Evolutionary conservation across 2,329 filamentous ascomycete genomes (phyloP).

Genomic region (Calycina marina): DNA sequence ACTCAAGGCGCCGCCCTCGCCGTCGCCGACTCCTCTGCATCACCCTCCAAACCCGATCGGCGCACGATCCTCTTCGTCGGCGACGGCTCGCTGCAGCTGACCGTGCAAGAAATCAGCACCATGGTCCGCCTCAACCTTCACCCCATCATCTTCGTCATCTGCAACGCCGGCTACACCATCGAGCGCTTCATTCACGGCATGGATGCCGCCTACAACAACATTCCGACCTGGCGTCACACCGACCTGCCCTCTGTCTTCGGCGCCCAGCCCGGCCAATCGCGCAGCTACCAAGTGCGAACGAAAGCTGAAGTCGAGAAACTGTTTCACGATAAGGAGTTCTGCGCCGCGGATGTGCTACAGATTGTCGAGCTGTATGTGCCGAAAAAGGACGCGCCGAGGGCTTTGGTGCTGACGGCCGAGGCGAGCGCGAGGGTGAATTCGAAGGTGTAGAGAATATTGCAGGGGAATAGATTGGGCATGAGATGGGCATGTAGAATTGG

Average conservation of each 20-base stretch:
- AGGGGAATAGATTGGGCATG: too few species aligned
- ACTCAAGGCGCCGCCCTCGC: conserved; percentile 60
- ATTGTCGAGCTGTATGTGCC: conserved; percentile 76
- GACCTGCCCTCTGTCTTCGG: conserved; percentile 56
- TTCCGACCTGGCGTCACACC: conserved; percentile 60
- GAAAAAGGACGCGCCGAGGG: conserved; percentile 60
- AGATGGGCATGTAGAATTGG: too few species aligned
- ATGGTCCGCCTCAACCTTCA: conserved; percentile 64
- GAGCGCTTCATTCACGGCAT: conserved; percentile 80
- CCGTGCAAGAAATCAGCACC: conserved; percentile 69
- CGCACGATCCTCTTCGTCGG: conserved; percentile 78
- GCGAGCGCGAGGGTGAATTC: conserved; percentile 56
- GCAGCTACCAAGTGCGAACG: conserved; percentile 54
- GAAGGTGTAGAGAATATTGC: conserved; percentile 15
- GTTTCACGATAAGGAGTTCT: conserved; percentile 50
- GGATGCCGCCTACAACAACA: conserved; percentile 69
- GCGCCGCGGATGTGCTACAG: conserved; percentile 38
- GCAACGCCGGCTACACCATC: conserved; percentile 81
- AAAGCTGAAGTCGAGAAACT: conserved; percentile 53
- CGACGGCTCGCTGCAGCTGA: conserved; percentile 76
- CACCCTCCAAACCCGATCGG: too few species aligned
- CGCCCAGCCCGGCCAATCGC: conserved; percentile 37
- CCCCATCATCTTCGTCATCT: conserved; percentile 75
- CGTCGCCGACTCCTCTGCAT: conserved; percentile 43
- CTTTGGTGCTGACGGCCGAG: conserved; percentile 55